A percentile compares a stretch with the other conserved stretches of the same genome.
phyloP scores from a whole-genome alignment of 2,329 filamentous ascomycete genomes.

The Clarireedia sp. region DNA sequence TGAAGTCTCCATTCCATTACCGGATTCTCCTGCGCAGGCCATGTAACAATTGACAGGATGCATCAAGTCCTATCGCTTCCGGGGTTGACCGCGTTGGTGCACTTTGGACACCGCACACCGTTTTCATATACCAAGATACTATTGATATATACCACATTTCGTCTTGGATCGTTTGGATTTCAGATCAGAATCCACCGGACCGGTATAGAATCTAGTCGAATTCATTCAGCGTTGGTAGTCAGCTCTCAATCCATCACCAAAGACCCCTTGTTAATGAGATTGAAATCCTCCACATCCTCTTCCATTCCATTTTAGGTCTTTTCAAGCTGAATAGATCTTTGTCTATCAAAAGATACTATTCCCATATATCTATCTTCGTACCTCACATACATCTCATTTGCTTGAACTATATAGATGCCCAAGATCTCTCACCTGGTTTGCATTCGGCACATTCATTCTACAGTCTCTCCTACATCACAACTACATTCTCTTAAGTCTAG shows the following conservation, averaged over 20 bases:
- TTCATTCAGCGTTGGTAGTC: conserved; percentile 1
- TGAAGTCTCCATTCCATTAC: not conserved
- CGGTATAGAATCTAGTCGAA: conserved; percentile 3
- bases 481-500: not conserved
- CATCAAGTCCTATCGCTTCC: not conserved
- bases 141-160: not conserved
- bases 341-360: not conserved
- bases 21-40: not conserved
- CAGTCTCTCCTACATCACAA: not conserved
- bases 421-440: not conserved
- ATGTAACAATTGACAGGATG: not conserved
- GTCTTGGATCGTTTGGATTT: not conserved
- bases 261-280: not conserved
- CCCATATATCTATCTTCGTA: not conserved
- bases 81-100: not conserved
- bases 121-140: not conserved
- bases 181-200: not conserved
- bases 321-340: not conserved
- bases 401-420: not conserved
- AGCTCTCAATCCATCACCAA: conserved; percentile 7
- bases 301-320: not conserved
- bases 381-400: not conserved
- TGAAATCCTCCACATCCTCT: conserved; percentile 4
- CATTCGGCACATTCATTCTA: not conserved
- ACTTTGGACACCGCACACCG: not conserved